These are phyloP conservation scores for Russula foetens DNA, from an alignment of 768 basidiomycete genomes.

Conservation along the genomic window DNA sequence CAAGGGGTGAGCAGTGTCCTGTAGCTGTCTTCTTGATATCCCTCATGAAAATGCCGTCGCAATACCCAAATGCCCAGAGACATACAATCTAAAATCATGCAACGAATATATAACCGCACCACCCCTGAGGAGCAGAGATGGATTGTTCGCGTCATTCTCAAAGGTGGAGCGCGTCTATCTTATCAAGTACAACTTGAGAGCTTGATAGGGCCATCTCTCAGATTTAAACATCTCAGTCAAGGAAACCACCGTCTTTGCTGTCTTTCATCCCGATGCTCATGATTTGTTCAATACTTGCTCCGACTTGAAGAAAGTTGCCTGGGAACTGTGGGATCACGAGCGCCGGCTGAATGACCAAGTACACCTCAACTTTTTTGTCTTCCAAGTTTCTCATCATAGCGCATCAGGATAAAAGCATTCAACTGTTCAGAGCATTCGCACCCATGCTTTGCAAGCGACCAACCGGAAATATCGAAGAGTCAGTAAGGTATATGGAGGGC, in stretches of 20 bases:
- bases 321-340: slow-evolving; percentile 75
- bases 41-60: neutral
- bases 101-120: slow-evolving; percentile 65
- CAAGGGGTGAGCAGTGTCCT: slow-evolving; percentile 48
- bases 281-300: slow-evolving; percentile 95
- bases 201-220: slow-evolving; percentile 25
- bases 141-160: slow-evolving; percentile 93
- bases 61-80: slow-evolving; percentile 40
- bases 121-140: slow-evolving; percentile 89
- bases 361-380: slow-evolving; percentile 1
- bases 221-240: slow-evolving; percentile 91
- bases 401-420: slow-evolving; percentile 70
- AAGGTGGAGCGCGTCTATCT: slow-evolving; percentile 45
- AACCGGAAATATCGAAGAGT: slow-evolving; percentile 69
- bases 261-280: slow-evolving; percentile 92
- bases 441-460: slow-evolving; percentile 95
- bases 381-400: neutral
- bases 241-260: slow-evolving; percentile 85
- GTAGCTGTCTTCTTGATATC: neutral
- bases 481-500: slow-evolving; percentile 77
- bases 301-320: slow-evolving; percentile 88
- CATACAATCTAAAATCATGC: slow-evolving; percentile 64
- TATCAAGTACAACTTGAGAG: neutral
- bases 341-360: slow-evolving; percentile 58
- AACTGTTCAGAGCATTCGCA: slow-evolving; percentile 78